Evolutionary conservation across 2,329 filamentous ascomycete species (phyloP), one percentile per base, ranked within the genome.

Genomic region (Pseudocercospora crystallina): DNA sequence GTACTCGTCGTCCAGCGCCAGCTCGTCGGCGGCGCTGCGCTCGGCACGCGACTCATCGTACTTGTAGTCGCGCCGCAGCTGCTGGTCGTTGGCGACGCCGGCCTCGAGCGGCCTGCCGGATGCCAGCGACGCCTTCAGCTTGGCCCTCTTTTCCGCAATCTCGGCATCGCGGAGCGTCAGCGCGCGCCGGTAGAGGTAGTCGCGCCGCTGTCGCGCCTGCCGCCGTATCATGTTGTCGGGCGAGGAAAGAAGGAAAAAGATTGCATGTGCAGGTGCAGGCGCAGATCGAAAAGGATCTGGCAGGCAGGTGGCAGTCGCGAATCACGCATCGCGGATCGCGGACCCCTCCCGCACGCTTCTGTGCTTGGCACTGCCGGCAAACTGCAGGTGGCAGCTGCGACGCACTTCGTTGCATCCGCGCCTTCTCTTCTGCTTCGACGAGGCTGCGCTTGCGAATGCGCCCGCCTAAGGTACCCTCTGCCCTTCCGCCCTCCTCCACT

Each of bases 171-270:
- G 85, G 37, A 96, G 81, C 15, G 90, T 85, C 51, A 96, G 80
- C 33, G 94, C 92, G 65, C 89, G 86, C 54, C 92, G 84, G 71
- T 96, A 95, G 63, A 99, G 84, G 71, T 97, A 95, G 69, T 95
- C 89, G 62, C 88, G 80, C 63, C 89, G 80, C 71, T 91, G 84
- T 61, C 88, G 83, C 56, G 86, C 85, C 79, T 90, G 86, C 78
- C 85, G 82, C 64, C 86, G 82, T 74, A 68, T 64, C 68, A 70
- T 71, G 10, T 17, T 62, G 47, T 81, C n/a, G 31, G 43, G n/a
- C 30, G 35, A 39, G 40, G 46, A 8, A 4, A 31, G 17, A 15
- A 43, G 20, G n/a, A 17, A 29, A 26, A n/a, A 40, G 14, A 15
- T 40, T n/a, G 17, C 38, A 38, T 14, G 9, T 12, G 9, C 3